Base-by-base conservation (phyloP, 805 yeast species). In the Starmera quercuum region DNA sequence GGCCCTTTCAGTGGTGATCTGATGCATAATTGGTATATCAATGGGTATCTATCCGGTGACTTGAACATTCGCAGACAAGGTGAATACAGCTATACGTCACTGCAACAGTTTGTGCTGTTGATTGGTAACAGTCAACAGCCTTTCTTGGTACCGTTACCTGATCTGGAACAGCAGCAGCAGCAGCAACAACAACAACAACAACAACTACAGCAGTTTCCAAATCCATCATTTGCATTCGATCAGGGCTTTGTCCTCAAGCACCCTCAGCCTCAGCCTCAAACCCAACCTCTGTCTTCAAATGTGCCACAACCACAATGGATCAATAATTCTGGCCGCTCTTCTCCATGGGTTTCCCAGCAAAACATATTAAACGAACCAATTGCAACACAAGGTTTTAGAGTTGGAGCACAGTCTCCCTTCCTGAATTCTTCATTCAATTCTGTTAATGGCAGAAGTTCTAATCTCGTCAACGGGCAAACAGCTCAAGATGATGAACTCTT, bases 21-120 rank as follows among this genome's bases (percentile, higher is more conserved):
- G 57, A 85, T 85, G 95, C 88, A 83, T 42, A 74, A 64, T 33
- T 85, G 95, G 95, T 74, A 70, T 37, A 49, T 69, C 7, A 69
- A 68, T 28, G 74, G 76, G 3, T 83, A 79, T 57, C 63, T 84
- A 44, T 61, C 61, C 26, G 64, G 62, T 9, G 74, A 68, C 37
- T 61, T 85, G 40, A 58, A 59, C 26, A 60, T 86, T 36, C 68
- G 81, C 35, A 69, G 90, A 21, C 70, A 64, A 15, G 80, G 70
- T 30, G 85, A 78, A 38, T 31, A 52, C 1, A 49, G 44, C 11
- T 83, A 60, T 52, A 61, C 59, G 23, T 56, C 80, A 0, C 62
- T 86, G 37, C 66, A 64, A 15, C 74, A 71, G 10, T 67, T 83
- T 36, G 68, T 75, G 41, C 61, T 59, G 18, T 51, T 56, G 7